phyloP scores from a whole-genome alignment of 75 land plant genomes.

The Pinus tabuliformis region DNA sequence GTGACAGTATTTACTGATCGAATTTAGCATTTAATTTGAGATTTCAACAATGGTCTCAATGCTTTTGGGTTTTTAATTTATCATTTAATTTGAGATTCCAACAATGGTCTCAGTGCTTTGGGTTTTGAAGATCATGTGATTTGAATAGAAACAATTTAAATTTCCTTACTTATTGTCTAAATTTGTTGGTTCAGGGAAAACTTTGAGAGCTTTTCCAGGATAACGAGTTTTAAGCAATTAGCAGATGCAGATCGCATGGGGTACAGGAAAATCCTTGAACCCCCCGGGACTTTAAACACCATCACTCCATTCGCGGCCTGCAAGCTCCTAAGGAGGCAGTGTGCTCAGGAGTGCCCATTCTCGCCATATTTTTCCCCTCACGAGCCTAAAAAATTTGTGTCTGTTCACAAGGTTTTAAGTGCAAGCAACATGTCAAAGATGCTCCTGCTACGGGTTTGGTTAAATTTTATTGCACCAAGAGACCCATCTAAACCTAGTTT shows the following conservation, averaged over 20 bases:
- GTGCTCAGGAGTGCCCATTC: constrained; percentile 80
- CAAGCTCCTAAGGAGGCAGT: constrained; percentile 63
- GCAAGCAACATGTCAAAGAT: constrained; percentile 85
- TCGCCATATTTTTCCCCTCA: constrained; percentile 79
- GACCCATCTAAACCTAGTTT: too few species aligned
- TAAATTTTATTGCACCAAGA: too few species aligned
- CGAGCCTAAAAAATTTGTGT: constrained; percentile 69
- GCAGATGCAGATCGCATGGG: constrained; percentile 15
- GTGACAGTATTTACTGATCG: too few species aligned
- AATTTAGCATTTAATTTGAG: background rate
- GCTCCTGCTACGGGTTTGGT: constrained; percentile 40
- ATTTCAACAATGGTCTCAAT: background rate
- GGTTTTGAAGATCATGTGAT: too few species aligned
- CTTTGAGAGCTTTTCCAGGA: constrained; percentile 29
- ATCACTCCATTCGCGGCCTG: constrained; percentile 76
- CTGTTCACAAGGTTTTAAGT: constrained; percentile 75
- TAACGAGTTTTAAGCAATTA: constrained; percentile 20
- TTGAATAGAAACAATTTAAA: too few species aligned
- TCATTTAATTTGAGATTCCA: background rate
- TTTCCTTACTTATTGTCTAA: too few species aligned
- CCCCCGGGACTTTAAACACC: constrained; percentile 33
- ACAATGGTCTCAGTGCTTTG: background rate
- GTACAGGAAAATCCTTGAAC: constrained; percentile 19
- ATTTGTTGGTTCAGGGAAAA: background rate
- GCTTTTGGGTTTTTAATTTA: too few species aligned